Evolutionary conservation across 352 stramenopile species (phyloP).

Genomic region (Phytophthora boehmeriae): DNA sequence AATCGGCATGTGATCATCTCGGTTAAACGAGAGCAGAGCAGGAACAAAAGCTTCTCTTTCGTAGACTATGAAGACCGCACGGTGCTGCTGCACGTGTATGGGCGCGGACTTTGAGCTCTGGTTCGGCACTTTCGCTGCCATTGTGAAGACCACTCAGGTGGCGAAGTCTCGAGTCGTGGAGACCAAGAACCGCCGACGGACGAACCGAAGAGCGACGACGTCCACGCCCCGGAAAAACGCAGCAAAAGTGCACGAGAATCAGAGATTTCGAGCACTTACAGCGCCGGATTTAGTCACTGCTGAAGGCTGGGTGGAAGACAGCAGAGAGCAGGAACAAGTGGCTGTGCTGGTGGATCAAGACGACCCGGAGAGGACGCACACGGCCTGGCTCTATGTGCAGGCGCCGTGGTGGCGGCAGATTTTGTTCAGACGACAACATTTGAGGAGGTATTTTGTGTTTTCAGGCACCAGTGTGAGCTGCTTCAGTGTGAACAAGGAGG

Average conservation of each 20-base stretch:
- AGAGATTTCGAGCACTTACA: constrained; percentile 30
- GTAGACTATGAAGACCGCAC: constrained; percentile 52
- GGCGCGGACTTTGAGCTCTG: constrained; percentile 55
- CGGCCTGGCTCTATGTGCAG: constrained; percentile 45
- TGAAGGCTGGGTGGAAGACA: neutral
- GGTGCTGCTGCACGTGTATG: constrained; percentile 42
- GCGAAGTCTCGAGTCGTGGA: constrained; percentile 19
- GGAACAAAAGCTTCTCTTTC: constrained; percentile 56
- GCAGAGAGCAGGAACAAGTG: constrained; percentile 3
- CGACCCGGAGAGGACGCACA: constrained; percentile 26
- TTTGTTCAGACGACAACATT: constrained; percentile 15
- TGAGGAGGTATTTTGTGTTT: constrained; percentile 48
- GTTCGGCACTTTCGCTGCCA: constrained; percentile 42
- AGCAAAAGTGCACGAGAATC: constrained; percentile 4
- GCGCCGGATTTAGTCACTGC: constrained; percentile 6
- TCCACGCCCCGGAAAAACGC: neutral
- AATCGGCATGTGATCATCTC: constrained; percentile 48
- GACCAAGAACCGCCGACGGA: neutral
- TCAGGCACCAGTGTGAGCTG: constrained; percentile 47
- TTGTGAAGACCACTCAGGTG: constrained; percentile 43
- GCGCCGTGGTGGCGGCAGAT: constrained; percentile 45
- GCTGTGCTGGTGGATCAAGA: constrained; percentile 23
- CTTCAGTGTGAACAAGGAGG: constrained; percentile 60
- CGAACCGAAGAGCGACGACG: constrained; percentile 18
- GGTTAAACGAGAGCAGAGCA: constrained; percentile 38